Evolutionary conservation across 2,329 filamentous ascomycete genomes (phyloP).

Genomic region (Pseudocercospora crystallina): DNA sequence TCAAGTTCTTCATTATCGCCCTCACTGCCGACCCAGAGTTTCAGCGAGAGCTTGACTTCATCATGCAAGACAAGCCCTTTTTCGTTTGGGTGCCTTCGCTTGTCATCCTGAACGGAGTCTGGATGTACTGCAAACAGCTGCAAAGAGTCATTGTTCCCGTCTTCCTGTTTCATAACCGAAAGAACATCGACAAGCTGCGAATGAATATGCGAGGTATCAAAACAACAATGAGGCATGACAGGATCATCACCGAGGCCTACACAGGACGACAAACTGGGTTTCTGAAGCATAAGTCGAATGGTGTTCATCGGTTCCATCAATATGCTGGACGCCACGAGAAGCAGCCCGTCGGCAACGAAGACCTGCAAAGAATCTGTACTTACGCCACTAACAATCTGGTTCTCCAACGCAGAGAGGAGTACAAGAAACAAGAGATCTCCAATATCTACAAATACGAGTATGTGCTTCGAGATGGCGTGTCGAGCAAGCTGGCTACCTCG

Average conservation of each 20-base stretch:
- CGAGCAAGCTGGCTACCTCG: constrained; percentile 34
- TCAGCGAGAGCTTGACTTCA: constrained; percentile 10
- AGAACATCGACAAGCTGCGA: constrained; percentile 1
- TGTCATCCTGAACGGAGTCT: constrained; percentile 4
- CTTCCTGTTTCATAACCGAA: constrained; percentile 8
- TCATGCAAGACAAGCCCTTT: constrained; percentile 7
- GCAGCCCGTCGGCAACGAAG: constrained; percentile 45
- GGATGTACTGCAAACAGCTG: constrained; percentile 9
- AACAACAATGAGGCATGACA: constrained; percentile 6
- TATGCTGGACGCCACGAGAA: constrained; percentile 41
- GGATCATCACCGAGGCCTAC: constrained; percentile 1
- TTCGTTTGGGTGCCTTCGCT: neutral
- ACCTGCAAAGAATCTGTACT: constrained; percentile 47
- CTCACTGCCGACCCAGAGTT: constrained; percentile 10
- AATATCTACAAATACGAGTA: constrained; percentile 56
- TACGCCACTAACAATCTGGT: constrained; percentile 48
- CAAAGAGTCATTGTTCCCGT: constrained; percentile 7
- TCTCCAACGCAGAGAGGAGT: constrained; percentile 48
- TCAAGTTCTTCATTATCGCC: constrained; percentile 13
- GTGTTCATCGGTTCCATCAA: constrained; percentile 27
- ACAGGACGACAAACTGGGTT: constrained; percentile 4
- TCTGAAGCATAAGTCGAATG: constrained; percentile 6
- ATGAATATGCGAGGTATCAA: constrained; percentile 10
- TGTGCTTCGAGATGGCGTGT: constrained; percentile 34
- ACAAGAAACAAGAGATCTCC: constrained; percentile 42